phyloP scores from a whole-genome alignment of 2,329 filamentous ascomycete species.

The Aspergillus sp. region DNA sequence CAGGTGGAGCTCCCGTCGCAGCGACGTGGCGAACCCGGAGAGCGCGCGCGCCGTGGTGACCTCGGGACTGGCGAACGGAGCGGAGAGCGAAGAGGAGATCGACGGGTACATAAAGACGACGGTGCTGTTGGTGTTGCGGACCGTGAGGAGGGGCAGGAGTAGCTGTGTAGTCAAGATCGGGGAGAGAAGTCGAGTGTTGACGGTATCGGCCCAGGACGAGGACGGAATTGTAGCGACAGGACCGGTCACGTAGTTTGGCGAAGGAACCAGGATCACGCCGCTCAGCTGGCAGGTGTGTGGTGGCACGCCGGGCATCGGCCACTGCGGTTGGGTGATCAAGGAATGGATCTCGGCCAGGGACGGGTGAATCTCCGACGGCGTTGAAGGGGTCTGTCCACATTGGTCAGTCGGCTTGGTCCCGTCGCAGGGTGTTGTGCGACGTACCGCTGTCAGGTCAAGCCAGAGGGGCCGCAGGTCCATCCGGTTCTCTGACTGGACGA shows the following conservation, averaged over 20 bases:
- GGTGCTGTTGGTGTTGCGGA: constrained; percentile 53
- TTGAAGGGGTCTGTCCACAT: constrained; percentile 56
- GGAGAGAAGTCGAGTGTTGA: constrained; percentile 88
- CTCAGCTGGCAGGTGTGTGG: constrained; percentile 73
- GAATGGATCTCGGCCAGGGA: constrained; percentile 69
- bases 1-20: constrained; percentile 74
- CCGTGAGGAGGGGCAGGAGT: constrained; percentile 75
- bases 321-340: constrained; percentile 70
- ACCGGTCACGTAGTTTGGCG: constrained; percentile 73
- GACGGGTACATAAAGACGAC: constrained; percentile 46
- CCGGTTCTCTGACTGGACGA: constrained; percentile 72
- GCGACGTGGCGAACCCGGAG: constrained; percentile 77
- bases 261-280: constrained; percentile 77
- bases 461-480: constrained; percentile 78
- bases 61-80: constrained; percentile 64
- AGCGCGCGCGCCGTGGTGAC: constrained; percentile 81
- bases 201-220: constrained; percentile 79
- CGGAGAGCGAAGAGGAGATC: constrained; percentile 43
- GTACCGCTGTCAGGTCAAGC: constrained; percentile 67
- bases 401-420: constrained; percentile 4
- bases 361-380: constrained; percentile 54
- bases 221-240: constrained; percentile 82
- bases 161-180: constrained; percentile 86
- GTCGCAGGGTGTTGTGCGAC: constrained; percentile 3
- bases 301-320: constrained; percentile 71